Percentiles rank a stretch among this genome's conserved stretches.
phyloP scores from a whole-genome alignment of 805 yeast genomes.

The Zygosaccharomyces bisporus region DNA sequence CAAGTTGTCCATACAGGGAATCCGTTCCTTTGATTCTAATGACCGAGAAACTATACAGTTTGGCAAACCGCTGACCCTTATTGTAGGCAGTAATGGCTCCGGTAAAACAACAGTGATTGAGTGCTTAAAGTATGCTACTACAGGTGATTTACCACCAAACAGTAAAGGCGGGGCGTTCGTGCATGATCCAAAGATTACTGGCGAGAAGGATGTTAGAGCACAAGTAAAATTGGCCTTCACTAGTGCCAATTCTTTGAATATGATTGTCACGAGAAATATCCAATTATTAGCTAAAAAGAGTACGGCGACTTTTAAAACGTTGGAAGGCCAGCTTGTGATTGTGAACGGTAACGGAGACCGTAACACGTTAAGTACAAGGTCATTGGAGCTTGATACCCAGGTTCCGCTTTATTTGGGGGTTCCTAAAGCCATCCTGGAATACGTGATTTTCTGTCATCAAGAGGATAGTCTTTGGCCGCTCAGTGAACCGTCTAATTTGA shows the following conservation, averaged over 20 bases:
- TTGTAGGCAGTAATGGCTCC: slow-evolving; percentile 94
- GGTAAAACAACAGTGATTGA: slow-evolving; percentile 97
- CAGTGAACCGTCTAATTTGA: slow-evolving; percentile 81
- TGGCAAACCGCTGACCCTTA: slow-evolving; percentile 84
- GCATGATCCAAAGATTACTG: slow-evolving; percentile 82
- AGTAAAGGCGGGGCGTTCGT: slow-evolving; percentile 94
- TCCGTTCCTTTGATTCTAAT: slow-evolving; percentile 86
- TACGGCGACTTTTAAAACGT: slow-evolving; percentile 73
- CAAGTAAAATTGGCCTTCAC: slow-evolving; percentile 86
- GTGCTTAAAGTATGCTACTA: slow-evolving; percentile 87
- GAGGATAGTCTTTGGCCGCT: slow-evolving; percentile 97
- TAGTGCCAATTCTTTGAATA: slow-evolving; percentile 63
- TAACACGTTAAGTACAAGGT: slow-evolving; percentile 71
- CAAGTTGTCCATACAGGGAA: slow-evolving; percentile 75
- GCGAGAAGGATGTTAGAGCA: slow-evolving; percentile 75
- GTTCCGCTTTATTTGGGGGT: slow-evolving; percentile 86
- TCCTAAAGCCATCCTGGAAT: slow-evolving; percentile 79
- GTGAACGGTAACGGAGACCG: slow-evolving; percentile 59
- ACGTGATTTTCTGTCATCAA: slow-evolving; percentile 95
- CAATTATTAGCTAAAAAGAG: slow-evolving; percentile 64
- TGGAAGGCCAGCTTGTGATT: slow-evolving; percentile 82
- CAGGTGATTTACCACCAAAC: slow-evolving; percentile 95
- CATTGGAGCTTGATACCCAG: slow-evolving; percentile 76
- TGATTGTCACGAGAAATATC: slow-evolving; percentile 85
- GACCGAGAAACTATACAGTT: slow-evolving; percentile 83